A percentile compares a stretch with the other conserved stretches of the same genome.
phyloP scores from a whole-genome alignment of 1,139 yeast species.

The Nakaseomyces sp. region DNA sequence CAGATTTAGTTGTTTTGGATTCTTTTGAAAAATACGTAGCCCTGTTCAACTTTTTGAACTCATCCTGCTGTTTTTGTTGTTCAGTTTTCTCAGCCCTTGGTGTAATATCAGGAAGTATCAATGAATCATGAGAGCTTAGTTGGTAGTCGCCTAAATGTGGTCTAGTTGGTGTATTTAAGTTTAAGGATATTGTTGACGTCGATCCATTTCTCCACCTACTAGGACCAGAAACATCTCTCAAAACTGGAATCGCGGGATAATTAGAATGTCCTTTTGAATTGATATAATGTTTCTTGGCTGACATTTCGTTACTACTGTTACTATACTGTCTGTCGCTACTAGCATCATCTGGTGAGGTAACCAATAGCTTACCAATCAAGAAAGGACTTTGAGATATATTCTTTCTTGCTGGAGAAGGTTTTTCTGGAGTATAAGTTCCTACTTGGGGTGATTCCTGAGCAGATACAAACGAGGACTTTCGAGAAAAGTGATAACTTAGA shows the following conservation, averaged over 20 bases:
- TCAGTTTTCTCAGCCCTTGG: not conserved
- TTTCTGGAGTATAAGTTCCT: not conserved
- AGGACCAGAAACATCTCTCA: constrained; percentile 11
- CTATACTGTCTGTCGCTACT: not conserved
- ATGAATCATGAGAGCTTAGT: not conserved
- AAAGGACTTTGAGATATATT: constrained; percentile 11
- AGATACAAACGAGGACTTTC: not conserved
- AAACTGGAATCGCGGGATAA: constrained; percentile 9
- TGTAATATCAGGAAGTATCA: constrained; percentile 1
- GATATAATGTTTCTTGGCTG: not conserved
- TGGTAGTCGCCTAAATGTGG: not conserved
- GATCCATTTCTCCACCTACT: constrained; percentile 11
- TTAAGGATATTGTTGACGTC: not conserved
- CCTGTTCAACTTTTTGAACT: not conserved
- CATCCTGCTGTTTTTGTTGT: not conserved
- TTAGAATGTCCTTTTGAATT: not conserved
- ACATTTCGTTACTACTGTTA: not conserved
- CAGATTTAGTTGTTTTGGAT: not conserved
- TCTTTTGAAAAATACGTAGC: not conserved
- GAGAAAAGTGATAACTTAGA: not conserved
- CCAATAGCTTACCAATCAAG: constrained; percentile 12
- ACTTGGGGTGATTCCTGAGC: not conserved
- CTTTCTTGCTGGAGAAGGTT: not conserved
- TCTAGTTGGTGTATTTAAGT: not conserved
- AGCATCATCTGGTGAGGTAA: constrained; percentile 2